Evolutionary conservation across 495 filamentous ascomycete genomes (phyloP), one percentile per base, ranked within the genome.

Genomic region (Viridothelium virens): DNA sequence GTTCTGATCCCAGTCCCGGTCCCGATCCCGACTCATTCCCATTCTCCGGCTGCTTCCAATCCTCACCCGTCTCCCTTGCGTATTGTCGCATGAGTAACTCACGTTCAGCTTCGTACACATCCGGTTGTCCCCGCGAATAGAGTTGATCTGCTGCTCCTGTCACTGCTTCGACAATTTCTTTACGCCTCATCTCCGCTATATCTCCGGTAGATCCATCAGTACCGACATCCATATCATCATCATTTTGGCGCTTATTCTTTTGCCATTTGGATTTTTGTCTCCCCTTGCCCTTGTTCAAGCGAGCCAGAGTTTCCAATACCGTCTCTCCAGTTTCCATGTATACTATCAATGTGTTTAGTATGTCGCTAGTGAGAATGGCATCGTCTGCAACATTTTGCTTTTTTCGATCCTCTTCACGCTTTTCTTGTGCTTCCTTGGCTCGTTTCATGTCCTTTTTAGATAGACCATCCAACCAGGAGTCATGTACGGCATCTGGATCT

Each of bases 361-460:
- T 77, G 63, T 97, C 94, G 2, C 83, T 82, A 1, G 90, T 91
- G 18, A 90, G 74, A 5, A 92, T 73, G 46, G 83, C 83, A 73
- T 97, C 94, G 53, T 95, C 84, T 65, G 83, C 83, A 5, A 84
- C 82, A 65, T 87, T 84, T 70, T 85, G 84, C 70, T 87, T 81
- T 59, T 87, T 82, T 38, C 82, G 78, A 72, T 94, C 91, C 2
- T 84, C 85, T 62, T 97, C 92, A 36, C 92, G 83, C 76, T 89
- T 91, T 65, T 96, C 90, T 34, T 93, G 89, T 31, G 95, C 95
- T 66, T 91, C 91, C 38, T 86, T 89, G 0, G 94, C 94, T 50
- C 84, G 85, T 71, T 88, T 88, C 77, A 97, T 96, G 65, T 97
- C 92, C 71, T 91, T 96, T 74, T 93, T 96, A 59, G 89, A 92